A percentile compares a stretch with the other conserved stretches of the same genome.
Conservation (phyloP, 345 rosid genomes). For the Draba incana region DNA sequence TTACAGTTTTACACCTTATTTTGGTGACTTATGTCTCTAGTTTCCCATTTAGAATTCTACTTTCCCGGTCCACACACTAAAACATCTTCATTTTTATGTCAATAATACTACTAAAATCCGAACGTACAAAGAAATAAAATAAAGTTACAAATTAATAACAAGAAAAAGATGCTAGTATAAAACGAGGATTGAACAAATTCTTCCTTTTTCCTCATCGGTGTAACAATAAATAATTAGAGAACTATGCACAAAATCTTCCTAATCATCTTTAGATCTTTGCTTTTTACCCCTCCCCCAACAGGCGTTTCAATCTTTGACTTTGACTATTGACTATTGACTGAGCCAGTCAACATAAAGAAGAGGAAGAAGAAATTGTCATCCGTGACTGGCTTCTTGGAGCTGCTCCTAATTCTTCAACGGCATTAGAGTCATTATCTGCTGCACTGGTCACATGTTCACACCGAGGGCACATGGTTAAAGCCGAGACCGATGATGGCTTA, state of each 20-base stretch:
- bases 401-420: slow-evolving; percentile 31
- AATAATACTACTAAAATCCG: neutral
- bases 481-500: slow-evolving; percentile 35
- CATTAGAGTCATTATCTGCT: slow-evolving; percentile 29
- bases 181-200: slow-evolving; percentile 9
- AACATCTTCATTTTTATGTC: neutral
- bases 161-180: slow-evolving; percentile 4
- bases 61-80: neutral
- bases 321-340: slow-evolving; percentile 27
- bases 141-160: slow-evolving; percentile 7
- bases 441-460: slow-evolving; percentile 41
- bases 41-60: neutral
- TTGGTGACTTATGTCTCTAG: too few species aligned
- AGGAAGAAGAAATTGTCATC: slow-evolving; percentile 39
- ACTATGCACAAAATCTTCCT: slow-evolving; percentile 41
- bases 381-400: slow-evolving; percentile 28
- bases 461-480: slow-evolving; percentile 44
- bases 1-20: too few species aligned
- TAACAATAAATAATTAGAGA: slow-evolving; percentile 23
- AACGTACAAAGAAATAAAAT: neutral
- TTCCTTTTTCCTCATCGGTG: neutral
- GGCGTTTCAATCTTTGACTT: slow-evolving; percentile 43
- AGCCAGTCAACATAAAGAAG: slow-evolving; percentile 36
- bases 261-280: slow-evolving; percentile 43
- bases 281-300: slow-evolving; percentile 15